These are phyloP conservation scores for Zangia roseola DNA, from an alignment of 768 basidiomycete genomes.

Conservation along the genomic window DNA sequence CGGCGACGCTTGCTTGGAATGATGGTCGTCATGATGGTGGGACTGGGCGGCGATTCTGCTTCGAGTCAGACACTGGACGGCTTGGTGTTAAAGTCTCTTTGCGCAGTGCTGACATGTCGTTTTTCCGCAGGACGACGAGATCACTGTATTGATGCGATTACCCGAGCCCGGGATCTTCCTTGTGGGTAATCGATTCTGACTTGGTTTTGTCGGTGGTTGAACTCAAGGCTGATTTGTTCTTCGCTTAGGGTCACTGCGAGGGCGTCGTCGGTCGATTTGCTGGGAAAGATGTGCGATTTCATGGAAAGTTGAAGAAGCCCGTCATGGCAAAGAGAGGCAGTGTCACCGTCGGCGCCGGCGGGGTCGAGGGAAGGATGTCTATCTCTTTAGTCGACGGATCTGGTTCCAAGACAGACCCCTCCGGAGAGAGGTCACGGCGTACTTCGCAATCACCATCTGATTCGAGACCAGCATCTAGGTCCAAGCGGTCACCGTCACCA, in stretches of 20 bases:
- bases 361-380: constrained; percentile 13
- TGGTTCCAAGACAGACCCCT: not conserved
- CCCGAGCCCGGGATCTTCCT: constrained; percentile 56
- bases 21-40: not conserved
- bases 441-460: constrained; percentile 18
- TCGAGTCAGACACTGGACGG: too few species aligned
- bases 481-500: constrained; percentile 19
- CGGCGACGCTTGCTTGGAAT: not conserved
- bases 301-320: constrained; percentile 73
- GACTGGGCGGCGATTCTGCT: not conserved
- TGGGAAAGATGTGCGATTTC: constrained; percentile 63
- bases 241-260: constrained; percentile 75
- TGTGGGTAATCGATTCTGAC: constrained; percentile 40
- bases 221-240: not conserved
- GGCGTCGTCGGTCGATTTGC: constrained; percentile 80
- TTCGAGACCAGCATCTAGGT: constrained; percentile 19
- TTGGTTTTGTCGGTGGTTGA: too few species aligned
- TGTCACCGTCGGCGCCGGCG: constrained; percentile 5
- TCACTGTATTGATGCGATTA: constrained; percentile 74
- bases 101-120: constrained; percentile 8
- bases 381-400: constrained; percentile 17
- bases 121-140: constrained; percentile 65
- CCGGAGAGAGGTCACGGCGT: constrained; percentile 5
- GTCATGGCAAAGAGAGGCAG: constrained; percentile 67
- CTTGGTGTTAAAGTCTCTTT: not conserved